A percentile compares a stretch with the other conserved stretches of the same genome.
These are phyloP conservation scores for Kokia cookei DNA, from an alignment of 441 rosid genomes.

Conservation along the genomic window DNA sequence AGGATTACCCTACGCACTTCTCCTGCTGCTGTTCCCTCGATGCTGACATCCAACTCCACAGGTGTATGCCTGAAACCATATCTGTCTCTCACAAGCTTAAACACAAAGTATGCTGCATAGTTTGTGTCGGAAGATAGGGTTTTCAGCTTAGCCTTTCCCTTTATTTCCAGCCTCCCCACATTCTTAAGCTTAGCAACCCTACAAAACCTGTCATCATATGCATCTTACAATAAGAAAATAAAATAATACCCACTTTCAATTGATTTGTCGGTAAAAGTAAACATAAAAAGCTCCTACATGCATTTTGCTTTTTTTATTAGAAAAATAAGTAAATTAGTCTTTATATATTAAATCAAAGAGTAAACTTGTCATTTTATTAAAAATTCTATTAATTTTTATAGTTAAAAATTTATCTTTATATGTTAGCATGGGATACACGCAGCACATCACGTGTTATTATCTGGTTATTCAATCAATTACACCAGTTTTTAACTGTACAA, in stretches of 20 bases:
- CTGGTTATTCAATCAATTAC: too few species aligned
- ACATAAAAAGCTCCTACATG: too few species aligned
- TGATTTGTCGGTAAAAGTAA: too few species aligned
- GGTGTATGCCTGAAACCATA: neutral
- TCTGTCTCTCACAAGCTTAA: neutral
- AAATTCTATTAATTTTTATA: too few species aligned
- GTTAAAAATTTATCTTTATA: too few species aligned
- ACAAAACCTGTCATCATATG: conserved; percentile 22
- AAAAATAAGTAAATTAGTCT: rapidly evolving
- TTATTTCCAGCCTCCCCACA: conserved; percentile 29
- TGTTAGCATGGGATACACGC: too few species aligned
- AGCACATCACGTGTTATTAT: too few species aligned
- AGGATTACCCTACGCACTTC: too few species aligned
- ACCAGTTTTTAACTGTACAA: too few species aligned
- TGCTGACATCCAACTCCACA: neutral
- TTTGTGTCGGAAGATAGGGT: conserved; percentile 14
- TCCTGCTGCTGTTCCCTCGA: neutral
- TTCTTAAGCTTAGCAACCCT: conserved; percentile 21
- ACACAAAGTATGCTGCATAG: conserved; percentile 25
- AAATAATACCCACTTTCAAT: conserved; percentile 2
- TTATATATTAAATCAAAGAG: too few species aligned
- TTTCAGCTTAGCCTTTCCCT: conserved; percentile 1
- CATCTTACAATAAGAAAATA: neutral
- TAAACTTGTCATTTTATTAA: too few species aligned
- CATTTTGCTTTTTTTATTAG: too few species aligned